Conservation (phyloP, 208 protist genomes). For the Trypanosomatidae sp. region DNA sequence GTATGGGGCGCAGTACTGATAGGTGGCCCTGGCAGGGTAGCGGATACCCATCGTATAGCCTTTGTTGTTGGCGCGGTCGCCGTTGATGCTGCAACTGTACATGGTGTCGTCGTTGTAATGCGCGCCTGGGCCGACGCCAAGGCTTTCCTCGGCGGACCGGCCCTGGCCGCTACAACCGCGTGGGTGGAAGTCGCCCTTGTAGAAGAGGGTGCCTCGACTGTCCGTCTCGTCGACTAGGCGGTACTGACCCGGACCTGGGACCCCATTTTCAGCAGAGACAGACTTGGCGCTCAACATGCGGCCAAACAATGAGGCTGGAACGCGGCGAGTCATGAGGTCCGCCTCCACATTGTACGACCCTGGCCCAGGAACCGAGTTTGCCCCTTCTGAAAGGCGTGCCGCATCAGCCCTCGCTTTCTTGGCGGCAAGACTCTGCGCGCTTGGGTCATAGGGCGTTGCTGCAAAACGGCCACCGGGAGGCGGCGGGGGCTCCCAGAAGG, state of each 20-base stretch:
- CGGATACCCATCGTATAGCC: constrained; percentile 72
- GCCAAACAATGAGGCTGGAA: constrained; percentile 28
- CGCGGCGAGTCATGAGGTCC: constrained; percentile 11
- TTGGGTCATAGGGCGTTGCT: constrained; percentile 33
- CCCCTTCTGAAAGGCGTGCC: constrained; percentile 11
- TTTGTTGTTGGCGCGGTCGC: constrained; percentile 39
- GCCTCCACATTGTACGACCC: constrained; percentile 23
- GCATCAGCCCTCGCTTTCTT: constrained; percentile 17
- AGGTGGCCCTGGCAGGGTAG: constrained; percentile 76
- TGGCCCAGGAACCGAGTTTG: constrained; percentile 8
- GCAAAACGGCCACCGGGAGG: constrained; percentile 34
- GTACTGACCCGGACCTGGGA: constrained; percentile 71
- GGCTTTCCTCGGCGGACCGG: constrained; percentile 14
- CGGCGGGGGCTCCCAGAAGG: constrained; percentile 26
- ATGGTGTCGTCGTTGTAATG: constrained; percentile 58
- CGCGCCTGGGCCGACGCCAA: constrained; percentile 35
- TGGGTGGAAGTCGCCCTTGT: constrained; percentile 72
- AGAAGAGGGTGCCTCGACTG: constrained; percentile 48
- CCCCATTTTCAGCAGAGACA: constrained; percentile 29
- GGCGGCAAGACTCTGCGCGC: constrained; percentile 13
- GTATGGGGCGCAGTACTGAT: constrained; percentile 63
- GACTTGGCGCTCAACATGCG: constrained; percentile 29
- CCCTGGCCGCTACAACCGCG: constrained; percentile 23
- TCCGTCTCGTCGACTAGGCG: constrained; percentile 15
- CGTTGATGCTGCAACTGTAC: constrained; percentile 56